These are phyloP conservation scores for Phytophthora melonis DNA, from an alignment of 352 stramenopile species.

Conservation along the genomic window DNA sequence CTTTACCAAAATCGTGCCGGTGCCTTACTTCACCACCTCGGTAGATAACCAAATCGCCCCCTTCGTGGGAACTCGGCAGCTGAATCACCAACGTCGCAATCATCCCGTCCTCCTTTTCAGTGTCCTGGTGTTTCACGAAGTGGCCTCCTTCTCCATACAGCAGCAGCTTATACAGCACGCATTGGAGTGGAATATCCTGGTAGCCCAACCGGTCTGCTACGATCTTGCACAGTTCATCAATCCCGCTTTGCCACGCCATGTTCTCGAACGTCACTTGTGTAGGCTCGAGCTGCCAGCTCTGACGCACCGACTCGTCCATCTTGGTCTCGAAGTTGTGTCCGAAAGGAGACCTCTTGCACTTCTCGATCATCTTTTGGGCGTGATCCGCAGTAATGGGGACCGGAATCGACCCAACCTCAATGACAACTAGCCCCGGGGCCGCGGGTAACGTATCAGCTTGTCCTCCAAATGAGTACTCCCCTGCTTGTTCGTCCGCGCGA, in stretches of 20 bases:
- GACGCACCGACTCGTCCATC: conserved; percentile 20
- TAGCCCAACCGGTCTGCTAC: conserved; percentile 20
- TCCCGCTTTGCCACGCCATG: background rate
- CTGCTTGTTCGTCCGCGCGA: background rate
- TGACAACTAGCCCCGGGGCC: conserved; percentile 1
- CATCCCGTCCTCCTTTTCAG: conserved; percentile 59
- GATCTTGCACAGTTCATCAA: background rate
- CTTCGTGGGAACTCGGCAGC: conserved; percentile 29
- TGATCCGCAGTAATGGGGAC: conserved; percentile 10
- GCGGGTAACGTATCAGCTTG: conserved; percentile 1
- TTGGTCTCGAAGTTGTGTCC: conserved; percentile 14
- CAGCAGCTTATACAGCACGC: conserved; percentile 52
- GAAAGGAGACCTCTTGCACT: conserved; percentile 33
- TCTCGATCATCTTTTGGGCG: conserved; percentile 2
- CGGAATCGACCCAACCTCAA: conserved; percentile 9
- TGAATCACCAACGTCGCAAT: conserved; percentile 54
- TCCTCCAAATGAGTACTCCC: conserved; percentile 17
- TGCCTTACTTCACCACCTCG: background rate
- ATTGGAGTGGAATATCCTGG: conserved; percentile 8
- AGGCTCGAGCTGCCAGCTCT: conserved; percentile 15
- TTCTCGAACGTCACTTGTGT: background rate
- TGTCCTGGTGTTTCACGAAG: conserved; percentile 54
- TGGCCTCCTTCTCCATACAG: conserved; percentile 51
- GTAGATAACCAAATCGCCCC: conserved; percentile 17
- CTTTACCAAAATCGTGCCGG: conserved; percentile 31